A percentile compares a stretch with the other conserved stretches of the same genome.
These are phyloP conservation scores for Heliocybe sulcata DNA, from an alignment of 1,284 basidiomycete species.

Conservation along the genomic window DNA sequence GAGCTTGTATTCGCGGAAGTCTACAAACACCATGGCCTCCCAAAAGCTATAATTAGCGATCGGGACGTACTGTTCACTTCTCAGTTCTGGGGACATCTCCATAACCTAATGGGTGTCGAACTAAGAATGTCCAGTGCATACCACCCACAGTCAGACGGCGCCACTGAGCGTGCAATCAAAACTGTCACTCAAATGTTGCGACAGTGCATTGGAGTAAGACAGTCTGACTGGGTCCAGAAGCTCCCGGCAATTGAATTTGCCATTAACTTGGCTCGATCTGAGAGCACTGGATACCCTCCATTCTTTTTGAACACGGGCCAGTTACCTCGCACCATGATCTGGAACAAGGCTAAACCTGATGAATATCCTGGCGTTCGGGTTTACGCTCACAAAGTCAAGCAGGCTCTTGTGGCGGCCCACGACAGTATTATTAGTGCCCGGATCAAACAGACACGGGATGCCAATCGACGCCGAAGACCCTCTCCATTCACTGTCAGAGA, in stretches of 20 bases:
- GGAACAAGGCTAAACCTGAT: constrained; percentile 11
- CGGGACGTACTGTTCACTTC: constrained; percentile 33
- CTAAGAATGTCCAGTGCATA: constrained; percentile 33
- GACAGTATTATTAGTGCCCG: constrained; percentile 6
- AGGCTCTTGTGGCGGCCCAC: constrained; percentile 7
- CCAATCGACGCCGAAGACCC: not conserved
- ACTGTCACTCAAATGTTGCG: constrained; percentile 25
- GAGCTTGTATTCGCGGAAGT: constrained; percentile 24
- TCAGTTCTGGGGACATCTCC: constrained; percentile 31
- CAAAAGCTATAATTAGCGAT: constrained; percentile 29
- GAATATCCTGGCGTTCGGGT: constrained; percentile 16
- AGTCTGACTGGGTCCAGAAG: constrained; percentile 31
- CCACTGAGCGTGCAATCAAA: constrained; percentile 14
- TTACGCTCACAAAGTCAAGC: constrained; percentile 18
- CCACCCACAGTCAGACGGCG: constrained; percentile 30
- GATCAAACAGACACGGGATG: constrained; percentile 4
- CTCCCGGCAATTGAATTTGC: constrained; percentile 25
- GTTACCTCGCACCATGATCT: constrained; percentile 22
- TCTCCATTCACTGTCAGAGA: constrained; percentile 10
- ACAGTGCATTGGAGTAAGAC: constrained; percentile 28
- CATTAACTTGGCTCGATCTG: constrained; percentile 21
- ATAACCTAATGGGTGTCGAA: constrained; percentile 24
- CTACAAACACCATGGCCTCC: constrained; percentile 33
- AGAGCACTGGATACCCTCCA: constrained; percentile 25
- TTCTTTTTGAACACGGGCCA: constrained; percentile 28